Conservation (phyloP, 2,329 filamentous ascomycete genomes). For the Ceratocystis smalleyi region DNA sequence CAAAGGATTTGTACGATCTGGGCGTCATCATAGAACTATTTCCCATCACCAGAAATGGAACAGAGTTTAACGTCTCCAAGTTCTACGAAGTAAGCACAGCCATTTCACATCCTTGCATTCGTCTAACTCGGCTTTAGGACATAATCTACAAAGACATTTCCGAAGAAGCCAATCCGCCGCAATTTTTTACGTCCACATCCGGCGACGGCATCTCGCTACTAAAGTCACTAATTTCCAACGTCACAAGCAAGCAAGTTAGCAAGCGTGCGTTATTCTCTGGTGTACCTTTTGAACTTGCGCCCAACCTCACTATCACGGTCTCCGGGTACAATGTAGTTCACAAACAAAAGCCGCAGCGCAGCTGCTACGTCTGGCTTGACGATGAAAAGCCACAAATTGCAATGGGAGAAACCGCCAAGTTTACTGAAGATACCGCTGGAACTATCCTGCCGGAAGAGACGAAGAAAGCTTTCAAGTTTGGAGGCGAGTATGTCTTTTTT, state of each 20-base stretch:
- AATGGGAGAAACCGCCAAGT: conserved; percentile 53
- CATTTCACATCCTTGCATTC: too few relatives aligned
- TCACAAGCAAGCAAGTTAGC: conserved; percentile 78
- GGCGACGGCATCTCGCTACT: conserved; percentile 65
- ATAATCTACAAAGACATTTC: conserved; percentile 72
- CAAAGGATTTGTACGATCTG: conserved; percentile 88
- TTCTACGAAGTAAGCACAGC: conserved; percentile 66
- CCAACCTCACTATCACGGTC: conserved; percentile 70
- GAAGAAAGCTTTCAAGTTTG: conserved; percentile 90
- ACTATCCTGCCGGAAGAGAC: conserved; percentile 68
- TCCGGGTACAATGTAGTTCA: conserved; percentile 88
- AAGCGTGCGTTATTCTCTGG: conserved; percentile 76
- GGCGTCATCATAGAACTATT: conserved; percentile 87
- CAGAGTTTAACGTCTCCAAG: conserved; percentile 62
- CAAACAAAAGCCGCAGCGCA: conserved; percentile 63
- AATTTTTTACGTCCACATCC: conserved; percentile 48
- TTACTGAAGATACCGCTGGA: conserved; percentile 62
- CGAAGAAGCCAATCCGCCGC: conserved; percentile 43
- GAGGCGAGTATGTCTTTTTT: conserved; percentile 78
- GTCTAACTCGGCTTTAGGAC: conserved; percentile 38
- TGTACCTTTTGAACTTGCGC: conserved; percentile 74
- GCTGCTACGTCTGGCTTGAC: conserved; percentile 73
- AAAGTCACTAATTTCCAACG: conserved; percentile 65
- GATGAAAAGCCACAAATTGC: conserved; percentile 77
- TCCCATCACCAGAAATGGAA: conserved; percentile 54